Base-by-base conservation (phyloP, 2,329 filamentous ascomycete genomes). In the Fusarium verticillioides region DNA sequence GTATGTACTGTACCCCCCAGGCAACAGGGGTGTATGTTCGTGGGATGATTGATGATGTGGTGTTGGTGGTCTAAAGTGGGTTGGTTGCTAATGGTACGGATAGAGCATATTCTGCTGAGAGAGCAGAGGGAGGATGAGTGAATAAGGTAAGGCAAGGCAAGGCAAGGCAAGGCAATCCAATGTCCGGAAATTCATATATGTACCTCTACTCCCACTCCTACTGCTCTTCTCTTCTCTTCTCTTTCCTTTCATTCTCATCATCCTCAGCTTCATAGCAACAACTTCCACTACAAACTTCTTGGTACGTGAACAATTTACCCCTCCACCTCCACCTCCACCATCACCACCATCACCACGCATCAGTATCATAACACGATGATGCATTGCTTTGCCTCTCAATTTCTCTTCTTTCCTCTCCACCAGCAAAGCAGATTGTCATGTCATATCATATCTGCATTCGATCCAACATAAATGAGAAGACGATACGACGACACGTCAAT, bases 41-140 rank as follows among this genome's bases (percentile, higher is more conserved):
- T 72, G 70, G 66, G 70, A 76, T 65, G 73, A 74, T 70, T 65
- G 73, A 74, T 70, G 63, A 66, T 69, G 66, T 69, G 66, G 66
- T 69, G 66, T 36, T 58, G 46, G 62, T 67, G 63, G 64, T 66
- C 44, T 63, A 63, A 63, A 63, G 60, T 63, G 60, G 60, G 54
- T 63, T 61, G 60, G 53, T 63, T 62, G 50, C 59, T 44, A 58
- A 62, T 54, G 32, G 50, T 28, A 32, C 30, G 30, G 30, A 12
- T 34, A 47, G 50, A 53, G 50, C 50, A 39, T 53, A 53, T 23
- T 37, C 56, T 47, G 30, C 53, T 30, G 54, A 32, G 19, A 23
- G 53, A 30, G 50, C 23, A 28, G 28, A 49, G 40, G 42, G 42
- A 44, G 23, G 32, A 53, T 46, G 60, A 47, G 30, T 53, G 47